Base-by-base conservation (phyloP, 345 rosid genomes). In the Balakata baccata region DNA sequence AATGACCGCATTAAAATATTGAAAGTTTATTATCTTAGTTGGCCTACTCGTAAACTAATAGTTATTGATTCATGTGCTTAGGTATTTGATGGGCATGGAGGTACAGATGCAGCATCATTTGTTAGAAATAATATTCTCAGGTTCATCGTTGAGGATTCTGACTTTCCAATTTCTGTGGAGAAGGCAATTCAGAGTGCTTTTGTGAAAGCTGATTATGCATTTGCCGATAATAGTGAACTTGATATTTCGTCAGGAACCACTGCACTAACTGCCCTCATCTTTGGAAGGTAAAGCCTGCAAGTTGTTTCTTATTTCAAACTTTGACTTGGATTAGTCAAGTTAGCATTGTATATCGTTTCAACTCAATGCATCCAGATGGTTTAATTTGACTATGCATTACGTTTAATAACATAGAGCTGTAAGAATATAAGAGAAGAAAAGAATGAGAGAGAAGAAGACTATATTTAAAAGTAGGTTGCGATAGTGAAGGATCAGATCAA, bases 11-110 rank as follows among this genome's bases (percentile, higher is more conserved):
- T 11, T 38, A n/a, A 29, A 37, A n/a, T 70, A 20, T 57, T 29
- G 34, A 29, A 29, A 74, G 49, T 52, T 52, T 49, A 18, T 46
- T 34, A 12, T 65, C 20, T 38, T 76, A 17, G 38, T 45, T 56
- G 38, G 66, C 64, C 53, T 66, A 29, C 46, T 41, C 11, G 20
- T 66, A 72, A 59, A 72, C 62, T 73, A 63, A 81, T 73, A 43
- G 74, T 64, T 68, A 7, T 20, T 20, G 38, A 51, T 75, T 41
- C 75, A 11, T 56, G 77, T 80, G 77, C 64, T 53, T 86, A 95
- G 98, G 98, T 92, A 23, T 95, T 95, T 86, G 98, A 95, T 70
- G 99, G 99, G 66, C 99, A 95, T 20, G 99, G 98, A 64, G 99
- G 99, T 51, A 88, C 89, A 6, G 98, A 95, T 84, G 99, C 98